Evolutionary conservation across 495 filamentous ascomycete species (phyloP).

Genomic region (Pseudevernia furfuracea): DNA sequence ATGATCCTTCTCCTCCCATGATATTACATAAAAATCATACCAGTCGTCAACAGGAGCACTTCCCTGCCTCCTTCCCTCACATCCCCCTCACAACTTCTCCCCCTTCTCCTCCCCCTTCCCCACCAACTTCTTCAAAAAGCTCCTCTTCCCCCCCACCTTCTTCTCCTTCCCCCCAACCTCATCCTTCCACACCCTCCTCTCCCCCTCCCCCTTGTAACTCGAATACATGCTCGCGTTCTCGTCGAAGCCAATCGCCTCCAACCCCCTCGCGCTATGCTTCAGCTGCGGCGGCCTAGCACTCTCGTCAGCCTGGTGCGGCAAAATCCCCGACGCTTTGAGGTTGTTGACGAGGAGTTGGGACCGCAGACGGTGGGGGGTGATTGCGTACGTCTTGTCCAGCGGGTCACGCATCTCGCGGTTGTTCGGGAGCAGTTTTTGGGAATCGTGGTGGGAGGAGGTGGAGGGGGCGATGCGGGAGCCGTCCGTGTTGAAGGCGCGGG

Average conservation of each 20-base stretch:
- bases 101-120: slow-evolving; percentile 51
- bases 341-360: neutral
- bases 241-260: slow-evolving; percentile 22
- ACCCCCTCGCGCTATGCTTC: slow-evolving; percentile 12
- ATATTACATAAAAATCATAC: neutral
- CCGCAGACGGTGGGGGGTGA: neutral
- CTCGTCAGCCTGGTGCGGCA: neutral
- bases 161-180: slow-evolving; percentile 27
- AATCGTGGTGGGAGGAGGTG: neutral
- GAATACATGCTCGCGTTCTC: slow-evolving; percentile 9
- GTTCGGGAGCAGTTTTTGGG: neutral
- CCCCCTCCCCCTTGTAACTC: slow-evolving; percentile 6
- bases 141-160: slow-evolving; percentile 38
- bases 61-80: neutral
- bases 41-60: neutral
- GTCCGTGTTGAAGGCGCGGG: neutral
- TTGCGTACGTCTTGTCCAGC: neutral
- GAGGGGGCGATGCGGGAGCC: neutral
- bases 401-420: neutral
- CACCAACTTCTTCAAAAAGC: slow-evolving; percentile 43
- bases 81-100: slow-evolving; percentile 30
- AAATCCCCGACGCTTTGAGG: neutral
- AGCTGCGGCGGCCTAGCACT: neutral
- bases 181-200: slow-evolving; percentile 15
- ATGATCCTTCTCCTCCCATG: neutral